Percentiles rank a stretch among this genome's conserved stretches.
These are phyloP conservation scores for Pelargonium fulgidum DNA, from an alignment of 441 rosid species.

Conservation along the genomic window DNA sequence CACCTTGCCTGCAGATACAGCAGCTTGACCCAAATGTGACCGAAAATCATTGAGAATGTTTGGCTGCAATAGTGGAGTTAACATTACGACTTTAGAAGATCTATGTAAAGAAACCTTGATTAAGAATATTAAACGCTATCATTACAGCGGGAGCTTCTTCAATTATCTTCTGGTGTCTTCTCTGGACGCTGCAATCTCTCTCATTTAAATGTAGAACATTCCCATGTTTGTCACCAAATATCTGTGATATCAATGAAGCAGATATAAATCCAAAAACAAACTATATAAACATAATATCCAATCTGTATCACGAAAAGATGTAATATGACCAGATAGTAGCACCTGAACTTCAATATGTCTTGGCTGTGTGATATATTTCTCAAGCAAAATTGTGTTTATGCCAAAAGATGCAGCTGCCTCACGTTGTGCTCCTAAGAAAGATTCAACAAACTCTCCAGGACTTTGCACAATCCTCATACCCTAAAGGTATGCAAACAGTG, in stretches of 20 bases:
- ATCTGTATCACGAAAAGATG: constrained; percentile 3
- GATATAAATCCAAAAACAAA: constrained; percentile 16
- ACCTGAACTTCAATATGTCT: constrained; percentile 98
- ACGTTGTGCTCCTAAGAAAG: constrained; percentile 89
- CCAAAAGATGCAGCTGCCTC: constrained; percentile 99
- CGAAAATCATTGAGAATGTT: constrained; percentile 62
- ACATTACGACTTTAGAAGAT: constrained; percentile 25
- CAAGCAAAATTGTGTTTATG: constrained; percentile 69
- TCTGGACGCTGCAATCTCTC: constrained; percentile 95
- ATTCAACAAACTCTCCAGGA: constrained; percentile 55
- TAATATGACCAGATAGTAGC: constrained; percentile 2
- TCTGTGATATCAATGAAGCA: constrained; percentile 30
- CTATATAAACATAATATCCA: constrained; percentile 15
- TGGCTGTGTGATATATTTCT: constrained; percentile 86
- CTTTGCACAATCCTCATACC: constrained; percentile 88
- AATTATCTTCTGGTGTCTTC: constrained; percentile 96
- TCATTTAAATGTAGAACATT: constrained; percentile 72
- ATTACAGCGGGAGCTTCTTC: constrained; percentile 99
- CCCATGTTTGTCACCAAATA: constrained; percentile 88
- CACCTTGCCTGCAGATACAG: constrained; percentile 92
- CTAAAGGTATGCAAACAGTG: constrained; percentile 36
- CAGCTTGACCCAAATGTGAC: constrained; percentile 72
- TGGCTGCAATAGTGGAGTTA: constrained; percentile 59
- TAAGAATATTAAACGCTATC: constrained; percentile 23
- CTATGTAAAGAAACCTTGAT: constrained; percentile 20